Conservation (phyloP, 306 rosid genomes). For the Delonix regia region DNA sequence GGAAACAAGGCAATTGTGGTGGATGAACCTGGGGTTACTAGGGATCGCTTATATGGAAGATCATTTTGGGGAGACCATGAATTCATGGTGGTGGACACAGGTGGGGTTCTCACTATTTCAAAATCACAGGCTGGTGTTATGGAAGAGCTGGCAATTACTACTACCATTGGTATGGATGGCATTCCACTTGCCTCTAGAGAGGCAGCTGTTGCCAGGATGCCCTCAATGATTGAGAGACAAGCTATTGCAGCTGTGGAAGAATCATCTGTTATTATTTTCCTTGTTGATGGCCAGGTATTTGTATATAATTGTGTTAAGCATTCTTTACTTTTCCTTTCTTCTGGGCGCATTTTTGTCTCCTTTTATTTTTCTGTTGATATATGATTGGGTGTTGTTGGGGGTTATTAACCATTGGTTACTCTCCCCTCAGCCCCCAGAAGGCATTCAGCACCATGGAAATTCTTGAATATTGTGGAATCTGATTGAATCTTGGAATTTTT, state of each 20-base stretch:
- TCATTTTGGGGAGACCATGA: slow-evolving; percentile 88
- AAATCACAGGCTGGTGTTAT: slow-evolving; percentile 76
- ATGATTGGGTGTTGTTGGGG: slow-evolving; percentile 18
- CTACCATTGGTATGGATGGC: slow-evolving; percentile 96
- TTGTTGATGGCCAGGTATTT: slow-evolving; percentile 91
- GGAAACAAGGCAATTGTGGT: slow-evolving; percentile 95
- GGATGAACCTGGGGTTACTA: slow-evolving; percentile 97
- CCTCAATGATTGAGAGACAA: slow-evolving; percentile 97
- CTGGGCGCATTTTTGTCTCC: background rate
- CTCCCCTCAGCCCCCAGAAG: background rate
- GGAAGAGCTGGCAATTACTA: slow-evolving; percentile 86
- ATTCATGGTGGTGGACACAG: slow-evolving; percentile 95
- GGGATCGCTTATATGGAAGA: slow-evolving; percentile 96
- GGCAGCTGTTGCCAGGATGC: slow-evolving; percentile 96
- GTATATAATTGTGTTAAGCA: slow-evolving; percentile 18
- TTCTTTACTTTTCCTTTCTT: slow-evolving; percentile 12
- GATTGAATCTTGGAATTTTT: slow-evolving; percentile 26
- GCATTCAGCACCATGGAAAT: background rate
- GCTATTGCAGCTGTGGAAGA: slow-evolving; percentile 91
- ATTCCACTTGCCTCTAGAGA: slow-evolving; percentile 89
- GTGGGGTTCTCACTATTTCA: slow-evolving; percentile 88
- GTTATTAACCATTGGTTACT: background rate
- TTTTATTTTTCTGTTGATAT: slow-evolving; percentile 10
- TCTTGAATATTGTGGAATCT: background rate
- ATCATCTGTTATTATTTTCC: slow-evolving; percentile 79